phyloP scores from a whole-genome alignment of 495 filamentous ascomycete genomes.

The Penicillium psychrofluorescens region DNA sequence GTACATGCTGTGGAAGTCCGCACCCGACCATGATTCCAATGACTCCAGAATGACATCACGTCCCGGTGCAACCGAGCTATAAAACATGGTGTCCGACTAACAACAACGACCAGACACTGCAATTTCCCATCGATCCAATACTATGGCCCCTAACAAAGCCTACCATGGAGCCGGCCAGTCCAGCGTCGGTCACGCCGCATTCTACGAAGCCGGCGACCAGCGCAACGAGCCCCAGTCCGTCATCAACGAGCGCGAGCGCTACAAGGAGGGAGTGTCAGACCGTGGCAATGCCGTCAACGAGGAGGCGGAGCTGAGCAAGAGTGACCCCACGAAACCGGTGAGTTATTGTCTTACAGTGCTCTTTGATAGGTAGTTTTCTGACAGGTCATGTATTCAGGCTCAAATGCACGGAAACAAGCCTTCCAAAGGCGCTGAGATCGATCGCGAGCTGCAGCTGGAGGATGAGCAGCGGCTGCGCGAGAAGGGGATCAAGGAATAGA shows the following conservation, averaged over 20 bases:
- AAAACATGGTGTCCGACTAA: not conserved
- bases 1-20: not conserved
- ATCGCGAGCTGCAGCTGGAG: conserved; percentile 60
- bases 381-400: conserved; percentile 39
- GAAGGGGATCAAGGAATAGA: conserved; percentile 48
- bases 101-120: too few species aligned
- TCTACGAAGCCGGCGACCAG: conserved; percentile 69
- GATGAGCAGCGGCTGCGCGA: conserved; percentile 58
- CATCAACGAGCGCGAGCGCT: conserved; percentile 44
- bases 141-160: not conserved
- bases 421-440: conserved; percentile 62
- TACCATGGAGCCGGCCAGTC: conserved; percentile 28
- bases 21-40: conserved; percentile 32
- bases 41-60: conserved; percentile 32
- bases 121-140: not conserved
- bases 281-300: conserved; percentile 42
- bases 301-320: conserved; percentile 52
- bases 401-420: conserved; percentile 63
- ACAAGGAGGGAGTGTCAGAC: too few species aligned
- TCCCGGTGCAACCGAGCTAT: conserved; percentile 7
- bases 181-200: conserved; percentile 40
- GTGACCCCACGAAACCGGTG: conserved; percentile 64
- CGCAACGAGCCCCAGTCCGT: conserved; percentile 54
- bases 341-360: conserved; percentile 11
- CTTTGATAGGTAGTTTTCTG: not conserved